Conservation (phyloP, 352 stramenopile genomes). For the Globisporangium acanthophoron region DNA sequence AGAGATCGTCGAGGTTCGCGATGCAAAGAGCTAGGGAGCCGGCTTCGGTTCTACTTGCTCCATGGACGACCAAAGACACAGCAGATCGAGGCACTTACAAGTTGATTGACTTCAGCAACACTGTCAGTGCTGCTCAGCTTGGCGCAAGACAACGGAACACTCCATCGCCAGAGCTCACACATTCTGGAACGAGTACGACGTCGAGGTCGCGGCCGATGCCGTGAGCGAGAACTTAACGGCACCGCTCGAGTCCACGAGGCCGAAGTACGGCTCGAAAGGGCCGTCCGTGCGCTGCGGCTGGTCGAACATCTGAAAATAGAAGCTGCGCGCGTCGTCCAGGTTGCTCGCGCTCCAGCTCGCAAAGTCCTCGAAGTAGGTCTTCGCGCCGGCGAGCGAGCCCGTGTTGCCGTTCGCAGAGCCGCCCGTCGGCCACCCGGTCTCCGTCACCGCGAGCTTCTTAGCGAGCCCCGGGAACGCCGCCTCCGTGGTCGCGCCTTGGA, state of each 20-base stretch:
- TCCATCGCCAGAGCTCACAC: too few relatives aligned
- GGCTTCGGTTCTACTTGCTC: too few relatives aligned
- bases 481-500: constrained; percentile 27
- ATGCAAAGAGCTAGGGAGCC: too few relatives aligned
- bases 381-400: constrained; percentile 25
- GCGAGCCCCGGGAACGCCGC: constrained; percentile 35
- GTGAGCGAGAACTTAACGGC: constrained; percentile 32
- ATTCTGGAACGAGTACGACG: too few relatives aligned
- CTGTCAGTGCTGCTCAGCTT: too few relatives aligned
- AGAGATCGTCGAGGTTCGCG: too few relatives aligned
- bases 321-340: constrained; percentile 27
- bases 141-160: too few relatives aligned
- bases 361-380: constrained; percentile 38
- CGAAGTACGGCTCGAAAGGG: constrained; percentile 47
- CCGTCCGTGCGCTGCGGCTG: constrained; percentile 35
- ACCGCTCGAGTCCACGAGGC: constrained; percentile 27
- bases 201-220: background rate
- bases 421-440: constrained; percentile 55
- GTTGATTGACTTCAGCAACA: too few relatives aligned
- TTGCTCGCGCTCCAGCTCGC: constrained; percentile 22
- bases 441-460: constrained; percentile 46
- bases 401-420: constrained; percentile 39
- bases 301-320: constrained; percentile 68
- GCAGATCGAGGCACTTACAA: too few relatives aligned
- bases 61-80: too few relatives aligned